These are phyloP conservation scores for Coniosporium tulheliwenetii DNA, from an alignment of 2,329 filamentous ascomycete species.

Conservation along the genomic window DNA sequence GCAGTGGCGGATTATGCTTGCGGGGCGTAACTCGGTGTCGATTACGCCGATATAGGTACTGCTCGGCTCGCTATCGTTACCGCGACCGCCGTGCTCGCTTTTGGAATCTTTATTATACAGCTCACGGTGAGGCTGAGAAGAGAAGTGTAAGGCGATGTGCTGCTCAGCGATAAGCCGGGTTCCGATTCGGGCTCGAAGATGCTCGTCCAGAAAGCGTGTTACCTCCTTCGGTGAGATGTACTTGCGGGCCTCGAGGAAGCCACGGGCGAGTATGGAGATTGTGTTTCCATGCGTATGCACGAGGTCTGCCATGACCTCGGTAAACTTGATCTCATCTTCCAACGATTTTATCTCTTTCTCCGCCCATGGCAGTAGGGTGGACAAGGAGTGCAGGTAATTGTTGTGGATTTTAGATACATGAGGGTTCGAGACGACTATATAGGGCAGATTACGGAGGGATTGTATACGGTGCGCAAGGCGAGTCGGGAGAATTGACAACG, in stretches of 20 bases:
- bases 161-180: constrained; percentile 91
- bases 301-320: constrained; percentile 84
- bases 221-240: constrained; percentile 75
- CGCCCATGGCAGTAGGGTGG: constrained; percentile 75
- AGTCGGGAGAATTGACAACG: constrained; percentile 77
- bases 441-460: constrained; percentile 81
- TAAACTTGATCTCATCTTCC: constrained; percentile 82
- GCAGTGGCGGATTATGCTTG: constrained; percentile 66
- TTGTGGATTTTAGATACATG: constrained; percentile 89
- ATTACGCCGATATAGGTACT: constrained; percentile 83
- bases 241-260: constrained; percentile 82
- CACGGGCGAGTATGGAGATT: constrained; percentile 79
- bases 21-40: constrained; percentile 74
- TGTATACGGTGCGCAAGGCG: constrained; percentile 89
- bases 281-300: constrained; percentile 90
- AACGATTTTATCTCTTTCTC: constrained; percentile 56
- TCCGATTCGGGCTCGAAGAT: constrained; percentile 84
- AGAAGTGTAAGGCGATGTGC: constrained; percentile 78
- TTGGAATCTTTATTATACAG: constrained; percentile 25
- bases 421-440: constrained; percentile 95
- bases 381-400: constrained; percentile 89
- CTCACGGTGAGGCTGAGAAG: constrained; percentile 55
- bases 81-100: constrained; percentile 22
- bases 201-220: constrained; percentile 84
- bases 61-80: constrained; percentile 16